A percentile compares a stretch with the other conserved stretches of the same genome.
These are phyloP conservation scores for Rhinocladiella similis DNA, from an alignment of 2,329 filamentous ascomycete species.

Conservation along the genomic window DNA sequence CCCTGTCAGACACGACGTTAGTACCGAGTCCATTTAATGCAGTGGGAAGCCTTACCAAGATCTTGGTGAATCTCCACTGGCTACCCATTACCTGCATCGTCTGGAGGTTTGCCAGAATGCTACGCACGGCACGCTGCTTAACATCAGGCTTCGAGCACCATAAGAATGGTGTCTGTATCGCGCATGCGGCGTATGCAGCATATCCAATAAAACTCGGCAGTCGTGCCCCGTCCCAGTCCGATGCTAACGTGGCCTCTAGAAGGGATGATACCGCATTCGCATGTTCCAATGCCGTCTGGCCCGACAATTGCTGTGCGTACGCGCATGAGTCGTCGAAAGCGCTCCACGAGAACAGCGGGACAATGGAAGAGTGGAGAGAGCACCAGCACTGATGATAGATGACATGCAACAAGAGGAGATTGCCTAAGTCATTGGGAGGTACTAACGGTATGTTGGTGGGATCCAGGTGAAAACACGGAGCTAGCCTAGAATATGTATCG, in stretches of 20 bases:
- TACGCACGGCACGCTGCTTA: neutral
- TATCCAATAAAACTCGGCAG: conserved; percentile 1
- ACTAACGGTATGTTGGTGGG: neutral
- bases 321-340: neutral
- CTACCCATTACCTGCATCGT: neutral
- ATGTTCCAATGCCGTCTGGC: conserved; percentile 10
- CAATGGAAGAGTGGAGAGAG: conserved; percentile 12
- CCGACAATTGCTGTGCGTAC: conserved; percentile 9
- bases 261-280: conserved; percentile 7
- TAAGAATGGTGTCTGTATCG: conserved; percentile 1
- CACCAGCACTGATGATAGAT: conserved; percentile 15
- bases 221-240: neutral
- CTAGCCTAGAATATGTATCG: conserved; percentile 6
- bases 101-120: neutral
- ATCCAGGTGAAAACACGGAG: neutral
- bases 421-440: conserved; percentile 1
- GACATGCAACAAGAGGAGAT: conserved; percentile 8
- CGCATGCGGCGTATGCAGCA: conserved; percentile 1
- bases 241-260: neutral
- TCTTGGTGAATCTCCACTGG: neutral
- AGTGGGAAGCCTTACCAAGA: neutral
- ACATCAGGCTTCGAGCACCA: neutral
- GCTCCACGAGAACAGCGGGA: conserved; percentile 14
- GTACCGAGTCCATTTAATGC: neutral
- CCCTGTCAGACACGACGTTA: neutral